phyloP scores from a whole-genome alignment of 331 rosid species.

The Malus hybrid region DNA sequence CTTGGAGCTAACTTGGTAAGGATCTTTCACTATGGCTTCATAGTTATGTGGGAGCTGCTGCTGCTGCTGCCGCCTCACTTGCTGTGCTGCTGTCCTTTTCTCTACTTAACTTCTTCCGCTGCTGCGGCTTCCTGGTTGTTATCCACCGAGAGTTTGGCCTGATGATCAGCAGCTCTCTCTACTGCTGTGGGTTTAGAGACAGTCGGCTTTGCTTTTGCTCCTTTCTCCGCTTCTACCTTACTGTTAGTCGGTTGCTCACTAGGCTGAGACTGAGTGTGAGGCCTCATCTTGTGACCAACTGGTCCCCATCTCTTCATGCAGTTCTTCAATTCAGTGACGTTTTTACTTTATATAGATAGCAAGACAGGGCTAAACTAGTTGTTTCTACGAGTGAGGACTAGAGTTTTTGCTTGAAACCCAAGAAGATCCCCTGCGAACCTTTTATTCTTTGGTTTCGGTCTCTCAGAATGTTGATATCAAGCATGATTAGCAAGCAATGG shows the following conservation, averaged over 20 bases:
- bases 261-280: neutral
- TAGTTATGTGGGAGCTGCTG: slow-evolving; percentile 16
- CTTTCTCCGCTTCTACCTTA: neutral
- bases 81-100: neutral
- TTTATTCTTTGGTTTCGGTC: neutral
- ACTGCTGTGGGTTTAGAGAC: neutral
- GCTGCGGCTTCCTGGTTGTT: neutral
- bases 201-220: neutral
- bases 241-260: neutral
- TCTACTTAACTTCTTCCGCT: neutral
- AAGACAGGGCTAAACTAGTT: neutral
- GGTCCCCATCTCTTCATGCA: slow-evolving; percentile 18
- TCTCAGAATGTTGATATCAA: neutral
- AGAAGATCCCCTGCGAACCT: neutral
- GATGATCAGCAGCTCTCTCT: neutral
- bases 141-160: neutral
- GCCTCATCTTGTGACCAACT: slow-evolving; percentile 19
- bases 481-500: neutral
- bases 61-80: neutral
- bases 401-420: neutral
- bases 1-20: slow-evolving; percentile 14
- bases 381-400: neutral
- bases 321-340: neutral
- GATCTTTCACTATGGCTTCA: slow-evolving; percentile 30
- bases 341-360: neutral